These are phyloP conservation scores for Stygiomarasmius scandens DNA, from an alignment of 1,284 basidiomycete genomes.

Conservation along the genomic window DNA sequence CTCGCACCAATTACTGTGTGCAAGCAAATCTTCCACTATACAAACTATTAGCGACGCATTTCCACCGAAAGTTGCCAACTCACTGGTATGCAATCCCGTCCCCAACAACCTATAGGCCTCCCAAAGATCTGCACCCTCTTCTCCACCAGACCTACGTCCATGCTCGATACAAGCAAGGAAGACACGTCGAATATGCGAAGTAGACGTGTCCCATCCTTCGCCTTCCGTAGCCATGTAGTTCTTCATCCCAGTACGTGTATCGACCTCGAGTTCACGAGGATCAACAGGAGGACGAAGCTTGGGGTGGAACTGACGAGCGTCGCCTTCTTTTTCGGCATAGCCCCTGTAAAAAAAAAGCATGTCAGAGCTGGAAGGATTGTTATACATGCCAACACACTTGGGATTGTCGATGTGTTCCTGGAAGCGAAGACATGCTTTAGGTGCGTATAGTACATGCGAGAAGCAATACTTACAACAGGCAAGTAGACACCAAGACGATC, in stretches of 20 bases:
- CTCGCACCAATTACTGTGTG: slow-evolving; percentile 84
- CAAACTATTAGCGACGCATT: too few relatives aligned
- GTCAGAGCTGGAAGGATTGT: background rate
- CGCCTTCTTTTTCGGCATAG: slow-evolving; percentile 75
- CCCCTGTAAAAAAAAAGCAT: slow-evolving; percentile 42
- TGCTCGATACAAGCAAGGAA: slow-evolving; percentile 65
- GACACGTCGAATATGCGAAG: slow-evolving; percentile 71
- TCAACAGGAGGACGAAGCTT: slow-evolving; percentile 78
- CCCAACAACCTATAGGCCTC: slow-evolving; percentile 76
- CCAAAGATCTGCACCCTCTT: slow-evolving; percentile 63
- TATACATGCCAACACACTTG: slow-evolving; percentile 39
- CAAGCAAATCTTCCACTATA: slow-evolving; percentile 69
- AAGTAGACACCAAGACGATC: slow-evolving; percentile 86
- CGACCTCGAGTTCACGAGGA: slow-evolving; percentile 76
- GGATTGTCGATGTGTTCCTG: slow-evolving; percentile 82
- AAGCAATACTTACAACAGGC: slow-evolving; percentile 51
- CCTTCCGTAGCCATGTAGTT: slow-evolving; percentile 68
- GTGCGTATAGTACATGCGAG: slow-evolving; percentile 15
- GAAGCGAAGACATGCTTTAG: too few relatives aligned
- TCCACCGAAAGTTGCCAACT: too few relatives aligned
- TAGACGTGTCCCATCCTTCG: slow-evolving; percentile 79
- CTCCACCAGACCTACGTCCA: slow-evolving; percentile 57
- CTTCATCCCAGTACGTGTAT: slow-evolving; percentile 85
- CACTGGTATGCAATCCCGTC: slow-evolving; percentile 65
- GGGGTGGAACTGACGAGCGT: slow-evolving; percentile 65